These are phyloP conservation scores for Phyllosticta citriasiana DNA, from an alignment of 2,329 filamentous ascomycete species.

Conservation along the genomic window DNA sequence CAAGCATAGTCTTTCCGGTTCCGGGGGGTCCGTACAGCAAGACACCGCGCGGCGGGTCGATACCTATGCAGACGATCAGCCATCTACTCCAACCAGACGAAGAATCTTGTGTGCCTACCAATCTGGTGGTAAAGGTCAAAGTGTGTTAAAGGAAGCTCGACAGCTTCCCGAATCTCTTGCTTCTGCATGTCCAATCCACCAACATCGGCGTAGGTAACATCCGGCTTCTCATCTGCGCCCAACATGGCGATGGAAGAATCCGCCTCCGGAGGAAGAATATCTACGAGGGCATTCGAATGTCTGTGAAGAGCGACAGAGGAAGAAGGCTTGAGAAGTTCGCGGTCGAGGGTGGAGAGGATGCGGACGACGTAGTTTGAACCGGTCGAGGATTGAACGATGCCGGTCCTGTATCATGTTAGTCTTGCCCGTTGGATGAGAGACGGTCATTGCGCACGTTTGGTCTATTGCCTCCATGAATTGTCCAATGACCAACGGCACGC, in stretches of 20 bases:
- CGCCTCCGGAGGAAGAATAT: conserved; percentile 96
- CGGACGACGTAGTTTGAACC: conserved; percentile 98
- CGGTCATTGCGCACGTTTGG: conserved; percentile 62
- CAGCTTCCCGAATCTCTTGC: conserved; percentile 96
- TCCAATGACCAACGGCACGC: conserved; percentile 92
- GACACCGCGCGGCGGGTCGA: conserved; percentile 93
- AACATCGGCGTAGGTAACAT: conserved; percentile 95
- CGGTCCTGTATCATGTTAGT: conserved; percentile 54
- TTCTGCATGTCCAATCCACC: conserved; percentile 99
- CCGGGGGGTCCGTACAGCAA: conserved; percentile 92
- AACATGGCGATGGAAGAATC: conserved; percentile 99
- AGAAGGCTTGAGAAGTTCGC: conserved; percentile 94
- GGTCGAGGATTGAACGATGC: conserved; percentile 96
- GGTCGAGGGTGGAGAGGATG: conserved; percentile 95
- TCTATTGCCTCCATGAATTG: conserved; percentile 99
- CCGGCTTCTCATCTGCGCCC: conserved; percentile 90
- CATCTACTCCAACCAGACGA: neutral
- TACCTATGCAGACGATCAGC: conserved; percentile 36
- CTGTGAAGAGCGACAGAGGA: conserved; percentile 96
- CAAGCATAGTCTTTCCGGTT: conserved; percentile 93
- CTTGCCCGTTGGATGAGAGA: neutral
- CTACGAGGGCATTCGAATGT: conserved; percentile 96
- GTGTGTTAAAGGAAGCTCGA: conserved; percentile 91
- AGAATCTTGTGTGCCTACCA: conserved; percentile 38
- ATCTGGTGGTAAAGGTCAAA: conserved; percentile 99